Evolutionary conservation across 2,329 filamentous ascomycete species (phyloP).

Genomic region (Neurospora sp.): DNA sequence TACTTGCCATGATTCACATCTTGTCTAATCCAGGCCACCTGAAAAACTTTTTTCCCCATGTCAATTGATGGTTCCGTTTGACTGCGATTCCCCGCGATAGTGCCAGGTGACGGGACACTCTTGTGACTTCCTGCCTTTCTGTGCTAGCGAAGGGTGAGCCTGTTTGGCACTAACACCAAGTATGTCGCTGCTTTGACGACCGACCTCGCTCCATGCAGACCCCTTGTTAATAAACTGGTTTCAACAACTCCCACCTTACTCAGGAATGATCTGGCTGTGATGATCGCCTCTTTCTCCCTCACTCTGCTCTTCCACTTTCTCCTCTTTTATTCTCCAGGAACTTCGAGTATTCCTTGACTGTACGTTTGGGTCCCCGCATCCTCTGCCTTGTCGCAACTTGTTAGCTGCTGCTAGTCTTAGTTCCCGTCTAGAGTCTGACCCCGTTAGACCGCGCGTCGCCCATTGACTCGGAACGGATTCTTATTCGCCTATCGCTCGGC

Average conservation of each 20-base stretch:
- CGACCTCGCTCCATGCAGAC: neutral
- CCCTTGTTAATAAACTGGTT: neutral
- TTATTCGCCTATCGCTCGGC: neutral
- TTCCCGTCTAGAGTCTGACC: neutral
- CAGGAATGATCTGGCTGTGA: slow-evolving; percentile 20
- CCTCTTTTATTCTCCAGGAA: slow-evolving; percentile 4
- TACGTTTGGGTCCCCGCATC: neutral
- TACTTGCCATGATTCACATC: neutral
- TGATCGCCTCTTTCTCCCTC: slow-evolving; percentile 2
- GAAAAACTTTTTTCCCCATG: neutral
- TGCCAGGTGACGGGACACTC: neutral
- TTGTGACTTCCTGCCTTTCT: neutral
- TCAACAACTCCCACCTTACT: slow-evolving; percentile 1
- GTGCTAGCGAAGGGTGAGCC: neutral
- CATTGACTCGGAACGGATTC: neutral
- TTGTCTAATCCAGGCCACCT: neutral
- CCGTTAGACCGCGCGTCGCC: neutral
- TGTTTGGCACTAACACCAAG: neutral
- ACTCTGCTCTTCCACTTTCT: slow-evolving; percentile 6
- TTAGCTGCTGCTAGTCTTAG: neutral
- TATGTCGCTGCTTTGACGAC: neutral
- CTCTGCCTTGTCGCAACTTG: neutral
- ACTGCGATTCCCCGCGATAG: neutral
- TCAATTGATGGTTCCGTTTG: neutral
- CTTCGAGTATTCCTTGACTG: neutral